These are phyloP conservation scores for Orobanche coerulescens DNA, from an alignment of 257 asterid species.

Conservation along the genomic window DNA sequence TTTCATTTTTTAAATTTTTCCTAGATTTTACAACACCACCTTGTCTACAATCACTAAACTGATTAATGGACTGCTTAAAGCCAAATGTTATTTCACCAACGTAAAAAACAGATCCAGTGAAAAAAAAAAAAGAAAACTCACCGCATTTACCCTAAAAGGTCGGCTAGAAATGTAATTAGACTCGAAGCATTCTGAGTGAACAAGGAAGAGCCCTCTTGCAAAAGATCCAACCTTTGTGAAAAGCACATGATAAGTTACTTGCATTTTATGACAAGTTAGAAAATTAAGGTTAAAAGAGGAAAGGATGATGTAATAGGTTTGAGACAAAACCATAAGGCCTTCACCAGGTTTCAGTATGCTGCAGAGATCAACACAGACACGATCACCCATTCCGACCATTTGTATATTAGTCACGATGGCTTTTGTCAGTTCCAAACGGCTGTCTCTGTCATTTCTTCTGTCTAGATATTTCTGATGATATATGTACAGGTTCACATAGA, in stretches of 20 bases:
- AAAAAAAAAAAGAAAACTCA: constrained; percentile 35
- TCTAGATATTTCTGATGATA: constrained; percentile 61
- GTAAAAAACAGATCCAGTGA: not conserved
- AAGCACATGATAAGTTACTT: constrained; percentile 14
- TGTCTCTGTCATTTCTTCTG: constrained; percentile 44
- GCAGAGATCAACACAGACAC: constrained; percentile 90
- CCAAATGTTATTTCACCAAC: not conserved
- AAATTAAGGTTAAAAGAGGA: not conserved
- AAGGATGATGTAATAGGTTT: constrained; percentile 5
- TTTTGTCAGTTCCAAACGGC: constrained; percentile 48
- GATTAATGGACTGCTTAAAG: no score
- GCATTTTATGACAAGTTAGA: constrained; percentile 7
- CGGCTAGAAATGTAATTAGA: constrained; percentile 89
- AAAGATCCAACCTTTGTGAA: constrained; percentile 69
- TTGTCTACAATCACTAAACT: no score
- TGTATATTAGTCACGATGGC: constrained; percentile 54
- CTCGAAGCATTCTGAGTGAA: constrained; percentile 88
- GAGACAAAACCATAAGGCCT: constrained; percentile 76
- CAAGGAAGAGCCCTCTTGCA: constrained; percentile 91
- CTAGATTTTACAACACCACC: no score
- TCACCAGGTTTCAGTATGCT: constrained; percentile 90
- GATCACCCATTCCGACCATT: constrained; percentile 87
- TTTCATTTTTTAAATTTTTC: no score
- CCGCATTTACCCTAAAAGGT: constrained; percentile 94
- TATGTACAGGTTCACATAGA: constrained; percentile 9